Percentiles rank a stretch among this genome's conserved stretches.
These are phyloP conservation scores for Mollisiaceae sp. DNA, from an alignment of 2,329 filamentous ascomycete genomes.

Conservation along the genomic window DNA sequence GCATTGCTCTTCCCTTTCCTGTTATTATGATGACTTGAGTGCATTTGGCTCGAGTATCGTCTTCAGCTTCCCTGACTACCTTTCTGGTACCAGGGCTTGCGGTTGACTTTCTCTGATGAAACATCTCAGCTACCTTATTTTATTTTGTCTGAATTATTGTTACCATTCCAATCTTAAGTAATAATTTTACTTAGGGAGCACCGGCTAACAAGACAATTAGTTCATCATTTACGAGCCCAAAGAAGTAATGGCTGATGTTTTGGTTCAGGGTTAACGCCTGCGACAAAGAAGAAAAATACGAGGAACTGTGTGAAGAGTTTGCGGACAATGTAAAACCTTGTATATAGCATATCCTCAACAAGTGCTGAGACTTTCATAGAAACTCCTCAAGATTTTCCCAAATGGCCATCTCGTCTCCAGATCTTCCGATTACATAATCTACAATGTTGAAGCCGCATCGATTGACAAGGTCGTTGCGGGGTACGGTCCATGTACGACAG, in stretches of 20 bases:
- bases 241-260: conserved; percentile 36
- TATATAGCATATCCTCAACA: conserved; percentile 45
- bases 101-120: conserved; percentile 92
- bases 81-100: conserved; percentile 72
- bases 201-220: conserved; percentile 36
- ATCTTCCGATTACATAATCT: conserved; percentile 97
- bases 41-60: conserved; percentile 99
- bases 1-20: conserved; percentile 15
- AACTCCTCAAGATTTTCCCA: conserved; percentile 82
- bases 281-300: conserved; percentile 88
- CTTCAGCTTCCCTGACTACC: conserved; percentile 65
- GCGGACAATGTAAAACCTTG: conserved; percentile 76
- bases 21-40: conserved; percentile 96
- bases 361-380: conserved; percentile 60
- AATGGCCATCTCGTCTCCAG: conserved; percentile 97
- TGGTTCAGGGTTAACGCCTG: conserved; percentile 84
- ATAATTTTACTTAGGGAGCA: conserved; percentile 27
- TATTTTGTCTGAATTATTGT: conserved; percentile 75
- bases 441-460: conserved; percentile 93
- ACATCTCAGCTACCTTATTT: conserved; percentile 98
- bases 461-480: conserved; percentile 86
- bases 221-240: not conserved
- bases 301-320: conserved; percentile 81
- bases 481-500: conserved; percentile 88
- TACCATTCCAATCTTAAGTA: conserved; percentile 8